Percentiles rank a stretch among this genome's conserved stretches.
Conservation (phyloP, 2,329 filamentous ascomycete genomes). For the Acrocalymma vagum region DNA sequence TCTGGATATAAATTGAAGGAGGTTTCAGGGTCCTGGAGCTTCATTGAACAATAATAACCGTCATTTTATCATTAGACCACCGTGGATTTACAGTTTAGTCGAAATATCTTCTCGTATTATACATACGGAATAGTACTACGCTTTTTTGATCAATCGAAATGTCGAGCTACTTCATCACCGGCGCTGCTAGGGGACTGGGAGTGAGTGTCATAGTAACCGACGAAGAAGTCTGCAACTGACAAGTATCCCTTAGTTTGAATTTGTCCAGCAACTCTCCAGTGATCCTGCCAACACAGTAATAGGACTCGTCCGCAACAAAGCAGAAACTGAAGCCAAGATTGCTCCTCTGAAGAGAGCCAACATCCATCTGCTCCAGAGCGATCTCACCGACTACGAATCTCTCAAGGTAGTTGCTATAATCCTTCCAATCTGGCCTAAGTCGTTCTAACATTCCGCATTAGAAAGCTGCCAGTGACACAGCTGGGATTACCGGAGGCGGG, state of each 20-base stretch:
- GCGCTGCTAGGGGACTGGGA: slow-evolving; percentile 43
- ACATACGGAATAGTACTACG: background rate
- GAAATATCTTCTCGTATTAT: background rate
- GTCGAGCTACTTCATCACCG: slow-evolving; percentile 43
- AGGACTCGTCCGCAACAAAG: slow-evolving; percentile 41
- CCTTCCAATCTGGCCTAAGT: background rate
- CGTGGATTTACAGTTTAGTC: too few species aligned
- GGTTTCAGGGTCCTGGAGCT: too few species aligned
- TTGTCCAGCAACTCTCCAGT: slow-evolving; percentile 37
- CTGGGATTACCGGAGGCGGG: slow-evolving; percentile 43
- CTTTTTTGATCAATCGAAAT: slow-evolving; percentile 22
- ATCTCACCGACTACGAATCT: slow-evolving; percentile 43
- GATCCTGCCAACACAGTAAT: slow-evolving; percentile 40
- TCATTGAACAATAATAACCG: background rate
- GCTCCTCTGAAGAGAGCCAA: slow-evolving; percentile 29
- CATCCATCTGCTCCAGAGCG: slow-evolving; percentile 48
- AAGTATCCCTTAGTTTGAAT: slow-evolving; percentile 35
- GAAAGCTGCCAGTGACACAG: slow-evolving; percentile 38
- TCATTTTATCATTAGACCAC: background rate
- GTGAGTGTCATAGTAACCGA: slow-evolving; percentile 21
- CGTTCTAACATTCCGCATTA: background rate
- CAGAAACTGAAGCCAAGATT: slow-evolving; percentile 11
- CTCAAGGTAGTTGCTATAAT: slow-evolving; percentile 30
- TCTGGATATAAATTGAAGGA: too few species aligned
- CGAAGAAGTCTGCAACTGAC: too few species aligned